Evolutionary conservation across 768 basidiomycete genomes (phyloP).

Genomic region (Multifurca ochricompacta): DNA sequence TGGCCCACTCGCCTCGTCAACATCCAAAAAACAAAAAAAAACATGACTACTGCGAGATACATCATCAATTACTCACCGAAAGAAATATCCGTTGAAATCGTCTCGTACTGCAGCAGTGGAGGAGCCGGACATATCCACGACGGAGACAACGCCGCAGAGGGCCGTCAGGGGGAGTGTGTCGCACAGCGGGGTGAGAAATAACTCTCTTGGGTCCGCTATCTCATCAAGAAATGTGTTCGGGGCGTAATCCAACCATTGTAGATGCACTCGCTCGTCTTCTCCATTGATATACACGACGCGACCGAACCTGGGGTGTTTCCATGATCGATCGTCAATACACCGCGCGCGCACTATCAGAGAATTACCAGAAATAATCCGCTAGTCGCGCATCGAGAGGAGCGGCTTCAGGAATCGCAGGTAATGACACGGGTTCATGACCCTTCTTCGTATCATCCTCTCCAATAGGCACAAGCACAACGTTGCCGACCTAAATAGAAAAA

Average conservation of each 20-base stretch:
- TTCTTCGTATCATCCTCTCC: conserved; percentile 28
- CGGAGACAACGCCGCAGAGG: conserved; percentile 43
- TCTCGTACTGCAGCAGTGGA: background rate
- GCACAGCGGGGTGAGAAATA: conserved; percentile 56
- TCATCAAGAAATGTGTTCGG: conserved; percentile 54
- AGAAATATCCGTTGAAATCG: conserved; percentile 15
- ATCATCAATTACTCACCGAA: background rate
- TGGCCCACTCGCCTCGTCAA: too few relatives aligned
- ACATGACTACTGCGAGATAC: too few relatives aligned
- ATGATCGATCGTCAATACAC: background rate
- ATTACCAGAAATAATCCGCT: conserved; percentile 58
- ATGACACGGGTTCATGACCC: conserved; percentile 27
- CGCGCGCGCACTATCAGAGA: background rate
- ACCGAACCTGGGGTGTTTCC: conserved; percentile 55
- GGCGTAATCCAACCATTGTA: conserved; percentile 72
- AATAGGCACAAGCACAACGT: conserved; percentile 47
- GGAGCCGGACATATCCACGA: conserved; percentile 26
- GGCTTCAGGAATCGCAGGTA: conserved; percentile 31
- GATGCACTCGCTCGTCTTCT: conserved; percentile 41
- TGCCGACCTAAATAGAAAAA: conserved; percentile 48
- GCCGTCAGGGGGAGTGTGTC: conserved; percentile 31
- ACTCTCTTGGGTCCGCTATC: conserved; percentile 52
- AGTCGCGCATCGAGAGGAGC: conserved; percentile 36
- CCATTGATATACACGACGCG: conserved; percentile 48
- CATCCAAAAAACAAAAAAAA: too few relatives aligned